Evolutionary conservation across 495 filamentous ascomycete genomes (phyloP), one percentile per base, ranked within the genome.

Genomic region (Neurospora intermedia): DNA sequence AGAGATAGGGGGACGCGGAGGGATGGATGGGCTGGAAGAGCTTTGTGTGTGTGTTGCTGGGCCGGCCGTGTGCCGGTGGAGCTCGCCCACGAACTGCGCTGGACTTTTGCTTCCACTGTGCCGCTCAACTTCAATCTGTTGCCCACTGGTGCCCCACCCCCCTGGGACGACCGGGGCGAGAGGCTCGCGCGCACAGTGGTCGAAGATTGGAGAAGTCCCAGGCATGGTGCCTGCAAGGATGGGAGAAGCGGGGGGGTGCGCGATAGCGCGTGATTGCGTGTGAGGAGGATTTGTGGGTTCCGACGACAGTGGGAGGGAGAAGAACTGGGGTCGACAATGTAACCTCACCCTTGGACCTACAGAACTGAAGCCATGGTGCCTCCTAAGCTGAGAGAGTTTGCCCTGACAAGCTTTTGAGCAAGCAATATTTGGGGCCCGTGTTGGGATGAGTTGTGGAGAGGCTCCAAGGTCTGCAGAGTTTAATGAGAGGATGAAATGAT

Each of bases 191-290:
- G 75, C 54, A 69, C 74, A 70, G 74, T 69, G 74, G 48, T 75
- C 74, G 72, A 74, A 73, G 73, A 77, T 74, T 78, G 76, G 74
- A 71, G 73, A 38, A 38, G 35, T 38, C 35, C 35, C 72, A 71
- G 73, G 73, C 72, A 73, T 76, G 76, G 73, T 31, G 74, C 70
- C 69, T 13, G 59, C 74, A 77, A 77, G 78, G 80, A 76, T 73
- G 66, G n/a, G 39, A 72, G 75, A 81, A 80, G 78, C 78, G 80
- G 80, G 80, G 79, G 80, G 79, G 74, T 78, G 75, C 62, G 54
- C 75, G 75, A 78, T 80, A 81, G 80, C 77, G 80, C 77, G 80
- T 82, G 79, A 81, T 81, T 81, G 80, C 76, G 74, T 40, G 27
- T 75, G 73, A 72, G 77, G 74, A 79, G 77, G 78, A 80, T 78